phyloP scores from a whole-genome alignment of 1,284 basidiomycete genomes.

The Cystobasidiaceae sp. region DNA sequence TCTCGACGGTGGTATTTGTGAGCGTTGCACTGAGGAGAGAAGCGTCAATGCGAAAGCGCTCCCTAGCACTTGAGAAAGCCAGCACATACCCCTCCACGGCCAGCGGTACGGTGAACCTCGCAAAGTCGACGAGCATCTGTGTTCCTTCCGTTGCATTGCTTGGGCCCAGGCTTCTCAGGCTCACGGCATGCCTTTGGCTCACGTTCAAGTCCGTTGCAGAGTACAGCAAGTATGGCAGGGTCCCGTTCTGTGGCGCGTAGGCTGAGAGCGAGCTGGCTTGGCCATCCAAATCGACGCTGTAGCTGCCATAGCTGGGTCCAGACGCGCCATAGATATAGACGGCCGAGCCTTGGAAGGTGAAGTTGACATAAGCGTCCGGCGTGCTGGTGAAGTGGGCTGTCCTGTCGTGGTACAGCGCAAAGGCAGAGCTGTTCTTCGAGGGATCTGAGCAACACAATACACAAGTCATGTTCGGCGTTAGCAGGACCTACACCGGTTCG shows the following conservation, averaged over 20 bases:
- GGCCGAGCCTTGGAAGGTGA: constrained; percentile 44
- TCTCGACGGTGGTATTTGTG: constrained; percentile 46
- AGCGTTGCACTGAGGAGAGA: constrained; percentile 40
- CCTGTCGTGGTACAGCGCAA: constrained; percentile 31
- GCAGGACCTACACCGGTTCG: not conserved
- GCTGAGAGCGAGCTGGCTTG: constrained; percentile 3
- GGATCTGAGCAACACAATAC: not conserved
- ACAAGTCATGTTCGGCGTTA: not conserved
- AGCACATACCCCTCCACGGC: constrained; percentile 43
- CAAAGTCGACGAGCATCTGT: constrained; percentile 44
- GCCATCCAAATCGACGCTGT: constrained; percentile 44
- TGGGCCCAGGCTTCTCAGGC: constrained; percentile 2
- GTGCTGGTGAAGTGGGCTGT: constrained; percentile 46
- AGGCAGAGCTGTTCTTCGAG: constrained; percentile 3
- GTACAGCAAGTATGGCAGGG: constrained; percentile 31
- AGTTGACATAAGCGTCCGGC: constrained; percentile 38
- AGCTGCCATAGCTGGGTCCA: constrained; percentile 41
- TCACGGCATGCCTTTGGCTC: constrained; percentile 36
- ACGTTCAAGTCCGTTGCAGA: constrained; percentile 39
- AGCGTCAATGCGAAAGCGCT: not conserved
- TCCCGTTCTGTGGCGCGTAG: constrained; percentile 1
- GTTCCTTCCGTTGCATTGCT: constrained; percentile 42
- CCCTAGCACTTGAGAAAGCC: not conserved
- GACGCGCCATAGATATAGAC: constrained; percentile 45
- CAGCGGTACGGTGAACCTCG: constrained; percentile 41